Conservation (phyloP, 2,329 filamentous ascomycete genomes). For the Mycosphaerella sp. region DNA sequence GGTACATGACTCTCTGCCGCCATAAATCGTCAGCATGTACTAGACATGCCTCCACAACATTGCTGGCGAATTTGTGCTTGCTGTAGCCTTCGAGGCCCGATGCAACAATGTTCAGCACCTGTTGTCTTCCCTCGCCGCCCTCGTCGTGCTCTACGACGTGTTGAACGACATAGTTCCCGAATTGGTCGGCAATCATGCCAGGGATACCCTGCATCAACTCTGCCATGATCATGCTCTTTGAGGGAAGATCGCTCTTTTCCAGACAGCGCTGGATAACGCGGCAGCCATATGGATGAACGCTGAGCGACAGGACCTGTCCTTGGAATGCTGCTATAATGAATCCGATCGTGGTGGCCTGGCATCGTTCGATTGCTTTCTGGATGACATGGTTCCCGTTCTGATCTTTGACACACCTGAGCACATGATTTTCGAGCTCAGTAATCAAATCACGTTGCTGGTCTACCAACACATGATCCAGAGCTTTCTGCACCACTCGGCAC, state of each 20-base stretch:
- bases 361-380: constrained; percentile 81
- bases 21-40: constrained; percentile 63
- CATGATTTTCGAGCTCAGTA: constrained; percentile 70
- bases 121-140: constrained; percentile 42
- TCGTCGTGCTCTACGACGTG: constrained; percentile 79
- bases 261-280: constrained; percentile 89
- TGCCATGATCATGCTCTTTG: constrained; percentile 64
- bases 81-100: constrained; percentile 67
- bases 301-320: constrained; percentile 66
- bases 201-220: constrained; percentile 71
- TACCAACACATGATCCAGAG: constrained; percentile 81
- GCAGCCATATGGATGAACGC: constrained; percentile 79
- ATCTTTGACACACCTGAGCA: constrained; percentile 73
- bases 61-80: constrained; percentile 94
- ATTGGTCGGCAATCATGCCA: constrained; percentile 75
- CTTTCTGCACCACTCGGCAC: constrained; percentile 94
- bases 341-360: constrained; percentile 70
- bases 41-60: constrained; percentile 93
- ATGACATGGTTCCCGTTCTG: constrained; percentile 96
- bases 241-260: constrained; percentile 64
- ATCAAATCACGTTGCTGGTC: constrained; percentile 83
- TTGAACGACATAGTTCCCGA: constrained; percentile 94
- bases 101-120: constrained; percentile 68
- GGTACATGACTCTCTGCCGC: constrained; percentile 58
- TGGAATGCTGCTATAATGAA: constrained; percentile 80